Evolutionary conservation across 345 rosid species (phyloP).

Genomic region (Gossypium longicalyx): DNA sequence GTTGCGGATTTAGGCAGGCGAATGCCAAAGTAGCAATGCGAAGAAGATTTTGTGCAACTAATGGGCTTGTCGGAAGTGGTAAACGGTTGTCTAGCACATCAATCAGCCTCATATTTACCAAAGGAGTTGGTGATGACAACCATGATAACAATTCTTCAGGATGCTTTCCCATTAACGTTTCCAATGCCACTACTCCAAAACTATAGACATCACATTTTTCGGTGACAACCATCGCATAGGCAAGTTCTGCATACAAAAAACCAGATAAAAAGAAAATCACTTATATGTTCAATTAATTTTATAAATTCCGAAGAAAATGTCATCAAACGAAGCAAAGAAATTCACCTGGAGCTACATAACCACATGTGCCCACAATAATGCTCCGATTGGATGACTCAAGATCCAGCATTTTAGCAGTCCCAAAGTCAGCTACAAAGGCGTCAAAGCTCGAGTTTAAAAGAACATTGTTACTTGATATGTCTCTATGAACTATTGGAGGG

Average conservation of each 20-base stretch:
- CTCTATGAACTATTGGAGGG: constrained; percentile 12
- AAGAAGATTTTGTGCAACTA: neutral
- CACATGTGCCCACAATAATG: constrained; percentile 1
- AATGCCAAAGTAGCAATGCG: neutral
- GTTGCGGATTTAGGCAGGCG: neutral
- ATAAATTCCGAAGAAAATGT: neutral
- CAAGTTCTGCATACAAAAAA: constrained; percentile 1
- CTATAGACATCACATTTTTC: constrained; percentile 17
- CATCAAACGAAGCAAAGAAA: neutral
- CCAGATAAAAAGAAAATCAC: too few relatives aligned
- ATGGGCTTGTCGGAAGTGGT: neutral
- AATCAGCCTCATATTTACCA: neutral
- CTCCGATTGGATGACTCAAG: constrained; percentile 13
- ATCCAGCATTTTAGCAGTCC: constrained; percentile 11
- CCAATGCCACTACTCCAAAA: constrained; percentile 5
- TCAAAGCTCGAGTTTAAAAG: constrained; percentile 7
- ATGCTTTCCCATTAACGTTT: constrained; percentile 20
- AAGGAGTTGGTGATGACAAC: neutral
- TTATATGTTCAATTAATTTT: neutral
- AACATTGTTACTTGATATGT: constrained; percentile 16
- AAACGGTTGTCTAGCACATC: neutral
- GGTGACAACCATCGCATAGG: neutral
- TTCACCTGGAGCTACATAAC: too few relatives aligned
- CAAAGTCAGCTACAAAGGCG: constrained; percentile 17
- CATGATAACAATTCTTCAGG: constrained; percentile 3